Percentiles rank a stretch among this genome's conserved stretches.
These are phyloP conservation scores for Hsuehochloa calcarea DNA, from an alignment of 176 grass and related monocot species.

Conservation along the genomic window DNA sequence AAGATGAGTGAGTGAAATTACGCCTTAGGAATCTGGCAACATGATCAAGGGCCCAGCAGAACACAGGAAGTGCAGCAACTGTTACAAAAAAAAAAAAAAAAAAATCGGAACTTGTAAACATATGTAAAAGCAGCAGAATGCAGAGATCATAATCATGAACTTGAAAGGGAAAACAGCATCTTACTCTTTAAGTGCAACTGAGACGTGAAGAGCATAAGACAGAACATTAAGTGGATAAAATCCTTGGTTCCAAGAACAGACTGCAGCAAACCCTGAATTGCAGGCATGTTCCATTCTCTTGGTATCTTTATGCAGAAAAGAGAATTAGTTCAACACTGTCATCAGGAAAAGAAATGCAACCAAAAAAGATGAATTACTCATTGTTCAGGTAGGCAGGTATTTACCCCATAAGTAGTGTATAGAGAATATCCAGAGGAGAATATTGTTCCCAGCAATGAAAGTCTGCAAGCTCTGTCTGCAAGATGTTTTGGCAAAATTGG, in stretches of 20 bases:
- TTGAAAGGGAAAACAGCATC: constrained; percentile 8
- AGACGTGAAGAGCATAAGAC: constrained; percentile 66
- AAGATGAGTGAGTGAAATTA: constrained; percentile 70
- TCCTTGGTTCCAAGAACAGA: constrained; percentile 66
- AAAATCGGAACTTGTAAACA: neutral
- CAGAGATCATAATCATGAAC: neutral
- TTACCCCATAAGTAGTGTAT: constrained; percentile 76
- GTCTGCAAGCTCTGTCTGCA: constrained; percentile 72
- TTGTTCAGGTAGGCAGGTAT: constrained; percentile 18
- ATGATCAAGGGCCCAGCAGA: constrained; percentile 93
- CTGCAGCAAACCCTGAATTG: constrained; percentile 72
- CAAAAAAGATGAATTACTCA: neutral
- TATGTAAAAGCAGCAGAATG: neutral
- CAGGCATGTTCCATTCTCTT: constrained; percentile 74
- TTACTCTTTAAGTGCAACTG: constrained; percentile 82
- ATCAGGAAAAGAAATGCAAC: neutral
- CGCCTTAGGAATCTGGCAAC: constrained; percentile 84
- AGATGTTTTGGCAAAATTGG: constrained; percentile 71
- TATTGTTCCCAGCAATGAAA: constrained; percentile 80
- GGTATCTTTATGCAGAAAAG: constrained; percentile 58
- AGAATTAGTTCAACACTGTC: neutral
- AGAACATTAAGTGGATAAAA: constrained; percentile 90
- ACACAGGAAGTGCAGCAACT: constrained; percentile 89
- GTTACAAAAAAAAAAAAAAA: constrained; percentile 23
- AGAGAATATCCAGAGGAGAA: constrained; percentile 69